Conservation (phyloP, 805 yeast species). For the Limtongia smithiae region DNA sequence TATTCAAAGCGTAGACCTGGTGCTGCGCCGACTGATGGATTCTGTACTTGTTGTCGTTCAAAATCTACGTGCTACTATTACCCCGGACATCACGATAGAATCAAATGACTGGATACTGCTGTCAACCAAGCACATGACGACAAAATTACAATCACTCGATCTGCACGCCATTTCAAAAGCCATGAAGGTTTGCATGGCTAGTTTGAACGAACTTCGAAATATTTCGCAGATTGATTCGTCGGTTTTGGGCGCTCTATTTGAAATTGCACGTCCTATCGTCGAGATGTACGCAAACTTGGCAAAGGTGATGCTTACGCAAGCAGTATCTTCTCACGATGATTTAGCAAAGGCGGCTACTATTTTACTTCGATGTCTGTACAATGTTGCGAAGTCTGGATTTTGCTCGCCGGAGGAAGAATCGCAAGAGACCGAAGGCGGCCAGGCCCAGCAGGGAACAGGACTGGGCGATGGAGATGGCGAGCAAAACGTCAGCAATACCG, state of each 20-base stretch:
- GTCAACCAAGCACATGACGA: neutral
- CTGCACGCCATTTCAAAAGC: conserved; percentile 39
- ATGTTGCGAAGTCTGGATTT: conserved; percentile 75
- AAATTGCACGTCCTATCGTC: conserved; percentile 61
- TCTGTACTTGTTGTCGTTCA: conserved; percentile 68
- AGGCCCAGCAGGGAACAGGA: conserved; percentile 82
- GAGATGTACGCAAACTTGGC: conserved; percentile 56
- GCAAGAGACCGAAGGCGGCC: conserved; percentile 57
- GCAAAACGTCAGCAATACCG: conserved; percentile 72
- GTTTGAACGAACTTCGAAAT: conserved; percentile 42
- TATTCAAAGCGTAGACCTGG: conserved; percentile 39
- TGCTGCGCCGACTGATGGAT: conserved; percentile 51
- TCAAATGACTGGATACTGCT: conserved; percentile 67
- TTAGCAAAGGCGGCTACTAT: conserved; percentile 60
- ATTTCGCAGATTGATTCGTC: conserved; percentile 39
- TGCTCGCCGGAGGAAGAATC: conserved; percentile 79
- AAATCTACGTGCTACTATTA: conserved; percentile 37
- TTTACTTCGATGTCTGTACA: conserved; percentile 53
- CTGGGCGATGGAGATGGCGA: conserved; percentile 93
- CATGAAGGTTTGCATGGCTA: conserved; percentile 39
- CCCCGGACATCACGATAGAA: conserved; percentile 41
- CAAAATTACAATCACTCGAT: conserved; percentile 46
- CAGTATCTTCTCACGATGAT: conserved; percentile 49
- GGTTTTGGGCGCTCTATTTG: conserved; percentile 33
- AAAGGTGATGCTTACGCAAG: conserved; percentile 43